A percentile compares a stretch with the other conserved stretches of the same genome.
Evolutionary conservation across 164 flowering plant genomes (phyloP).

Genomic region (Umbellularia californica): DNA sequence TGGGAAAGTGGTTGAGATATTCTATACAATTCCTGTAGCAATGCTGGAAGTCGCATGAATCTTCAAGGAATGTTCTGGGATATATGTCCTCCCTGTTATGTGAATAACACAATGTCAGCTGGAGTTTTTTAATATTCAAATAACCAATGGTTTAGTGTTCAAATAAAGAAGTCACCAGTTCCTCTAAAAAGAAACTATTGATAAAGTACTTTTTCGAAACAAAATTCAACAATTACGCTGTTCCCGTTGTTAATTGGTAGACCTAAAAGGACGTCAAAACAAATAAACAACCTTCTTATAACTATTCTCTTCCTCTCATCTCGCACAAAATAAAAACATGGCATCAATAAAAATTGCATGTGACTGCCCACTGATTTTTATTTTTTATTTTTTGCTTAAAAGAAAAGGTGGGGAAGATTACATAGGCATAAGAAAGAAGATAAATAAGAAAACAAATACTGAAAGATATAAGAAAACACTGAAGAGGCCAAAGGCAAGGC

Average conservation of each 20-base stretch:
- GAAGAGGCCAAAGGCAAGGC: too few relatives aligned
- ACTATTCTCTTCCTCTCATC: too few relatives aligned
- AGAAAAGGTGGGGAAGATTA: too few relatives aligned
- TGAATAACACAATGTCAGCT: background rate
- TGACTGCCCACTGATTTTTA: too few relatives aligned
- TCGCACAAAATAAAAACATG: too few relatives aligned
- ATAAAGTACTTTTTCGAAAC: constrained; percentile 7
- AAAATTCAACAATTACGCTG: background rate
- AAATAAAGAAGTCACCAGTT: background rate
- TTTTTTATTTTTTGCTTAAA: too few relatives aligned
- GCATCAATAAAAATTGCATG: too few relatives aligned
- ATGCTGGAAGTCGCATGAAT: constrained; percentile 85
- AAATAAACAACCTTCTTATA: too few relatives aligned
- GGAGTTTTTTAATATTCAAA: background rate
- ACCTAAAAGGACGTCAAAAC: background rate
- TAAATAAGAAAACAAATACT: too few relatives aligned
- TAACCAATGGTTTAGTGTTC: background rate
- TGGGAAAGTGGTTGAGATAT: background rate
- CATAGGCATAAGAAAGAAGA: too few relatives aligned
- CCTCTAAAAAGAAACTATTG: constrained; percentile 1
- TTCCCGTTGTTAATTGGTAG: background rate
- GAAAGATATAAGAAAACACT: too few relatives aligned
- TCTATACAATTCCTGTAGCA: constrained; percentile 56
- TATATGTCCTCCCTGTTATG: constrained; percentile 62
- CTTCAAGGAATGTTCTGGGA: constrained; percentile 80